Percentiles rank a stretch among this genome's conserved stretches.
Conservation (phyloP, 2,329 filamentous ascomycete species). For the Neocatenulostroma microsporum region DNA sequence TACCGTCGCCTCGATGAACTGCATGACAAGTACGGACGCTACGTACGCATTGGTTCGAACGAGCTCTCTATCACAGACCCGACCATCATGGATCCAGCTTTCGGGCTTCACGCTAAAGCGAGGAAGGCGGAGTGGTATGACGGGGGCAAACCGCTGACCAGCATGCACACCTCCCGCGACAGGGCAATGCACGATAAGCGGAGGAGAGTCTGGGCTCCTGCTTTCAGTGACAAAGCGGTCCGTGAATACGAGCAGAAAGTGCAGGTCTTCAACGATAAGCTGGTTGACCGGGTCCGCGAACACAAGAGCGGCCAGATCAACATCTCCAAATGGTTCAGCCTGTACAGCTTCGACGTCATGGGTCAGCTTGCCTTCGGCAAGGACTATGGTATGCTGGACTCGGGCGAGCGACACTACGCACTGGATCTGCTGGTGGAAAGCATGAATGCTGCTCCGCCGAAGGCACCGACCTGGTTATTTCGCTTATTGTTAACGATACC, state of each 20-base stretch:
- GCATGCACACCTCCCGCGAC: conserved; percentile 35
- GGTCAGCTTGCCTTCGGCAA: conserved; percentile 39
- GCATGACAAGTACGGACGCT: conserved; percentile 29
- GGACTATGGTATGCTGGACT: conserved; percentile 34
- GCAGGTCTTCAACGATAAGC: conserved; percentile 28
- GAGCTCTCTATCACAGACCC: conserved; percentile 32
- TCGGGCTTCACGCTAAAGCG: conserved; percentile 31
- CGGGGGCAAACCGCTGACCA: conserved; percentile 24
- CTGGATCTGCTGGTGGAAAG: conserved; percentile 32
- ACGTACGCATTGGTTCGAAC: conserved; percentile 31
- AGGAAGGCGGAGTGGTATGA: conserved; percentile 39
- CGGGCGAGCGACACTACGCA: conserved; percentile 28
- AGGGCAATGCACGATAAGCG: conserved; percentile 32
- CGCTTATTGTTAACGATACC: conserved; percentile 28
- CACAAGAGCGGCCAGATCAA: conserved; percentile 26
- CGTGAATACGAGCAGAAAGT: conserved; percentile 36
- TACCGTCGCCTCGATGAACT: conserved; percentile 23
- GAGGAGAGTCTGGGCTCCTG: conserved; percentile 34
- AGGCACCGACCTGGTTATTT: conserved; percentile 27
- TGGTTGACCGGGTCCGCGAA: conserved; percentile 27
- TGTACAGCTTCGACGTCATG: conserved; percentile 41
- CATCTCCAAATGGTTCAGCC: conserved; percentile 34
- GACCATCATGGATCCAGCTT: conserved; percentile 31
- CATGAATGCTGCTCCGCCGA: conserved; percentile 20
- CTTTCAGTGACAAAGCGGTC: conserved; percentile 35